Evolutionary conservation across 2,329 filamentous ascomycete species (phyloP).

Genomic region (Epicoccum sorghinum): DNA sequence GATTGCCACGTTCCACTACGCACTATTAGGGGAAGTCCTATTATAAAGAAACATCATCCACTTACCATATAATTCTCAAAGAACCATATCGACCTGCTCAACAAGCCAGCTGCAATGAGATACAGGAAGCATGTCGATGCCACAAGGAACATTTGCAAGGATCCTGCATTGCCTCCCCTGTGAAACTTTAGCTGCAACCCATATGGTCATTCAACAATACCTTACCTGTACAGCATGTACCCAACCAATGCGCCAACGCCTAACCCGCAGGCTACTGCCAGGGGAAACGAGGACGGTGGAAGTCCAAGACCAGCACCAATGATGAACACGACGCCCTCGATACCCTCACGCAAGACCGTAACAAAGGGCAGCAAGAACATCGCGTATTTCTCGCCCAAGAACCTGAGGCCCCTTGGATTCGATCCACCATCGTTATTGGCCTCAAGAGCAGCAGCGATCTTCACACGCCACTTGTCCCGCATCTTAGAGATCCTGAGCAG

Average conservation of each 20-base stretch:
- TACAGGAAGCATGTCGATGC: constrained; percentile 81
- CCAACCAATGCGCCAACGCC: constrained; percentile 69
- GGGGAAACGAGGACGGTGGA: constrained; percentile 74
- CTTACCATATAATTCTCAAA: constrained; percentile 64
- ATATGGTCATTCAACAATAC: constrained; percentile 41
- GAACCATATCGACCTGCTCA: constrained; percentile 75
- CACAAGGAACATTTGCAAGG: constrained; percentile 76
- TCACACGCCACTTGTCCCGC: constrained; percentile 84
- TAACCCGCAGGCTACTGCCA: constrained; percentile 76
- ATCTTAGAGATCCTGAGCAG: constrained; percentile 80
- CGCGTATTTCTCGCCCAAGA: constrained; percentile 74
- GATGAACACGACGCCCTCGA: constrained; percentile 84
- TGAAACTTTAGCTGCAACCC: neutral
- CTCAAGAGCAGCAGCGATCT: constrained; percentile 73
- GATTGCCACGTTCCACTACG: constrained; percentile 34
- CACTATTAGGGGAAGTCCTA: constrained; percentile 14
- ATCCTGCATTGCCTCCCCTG: constrained; percentile 62
- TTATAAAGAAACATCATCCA: constrained; percentile 53
- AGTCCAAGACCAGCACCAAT: constrained; percentile 80
- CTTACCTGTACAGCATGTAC: constrained; percentile 64
- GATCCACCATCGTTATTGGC: constrained; percentile 51
- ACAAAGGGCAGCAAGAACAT: constrained; percentile 86
- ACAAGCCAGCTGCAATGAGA: constrained; percentile 79
- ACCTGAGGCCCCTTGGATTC: constrained; percentile 57
- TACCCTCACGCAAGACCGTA: constrained; percentile 79